Evolutionary conservation across 169 alveolate species (phyloP).

Genomic region (Plasmodium cynomolgi): DNA sequence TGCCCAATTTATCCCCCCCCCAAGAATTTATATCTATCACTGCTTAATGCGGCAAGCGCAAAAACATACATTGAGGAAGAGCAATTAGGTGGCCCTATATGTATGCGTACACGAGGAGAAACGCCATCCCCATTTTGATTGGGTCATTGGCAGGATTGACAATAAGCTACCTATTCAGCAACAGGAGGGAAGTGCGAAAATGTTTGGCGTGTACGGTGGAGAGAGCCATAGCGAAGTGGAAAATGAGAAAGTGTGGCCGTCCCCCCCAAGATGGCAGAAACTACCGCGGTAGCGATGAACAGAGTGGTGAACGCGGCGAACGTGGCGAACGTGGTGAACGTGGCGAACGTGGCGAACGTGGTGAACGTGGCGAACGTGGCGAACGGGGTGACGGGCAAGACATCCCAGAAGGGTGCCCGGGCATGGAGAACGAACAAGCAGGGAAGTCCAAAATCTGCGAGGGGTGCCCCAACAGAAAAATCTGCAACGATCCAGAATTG

Average conservation of each 20-base stretch:
- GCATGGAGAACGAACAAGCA: conserved; percentile 80
- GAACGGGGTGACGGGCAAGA: background rate
- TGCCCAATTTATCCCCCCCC: background rate
- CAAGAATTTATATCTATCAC: background rate
- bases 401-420: conserved; percentile 85
- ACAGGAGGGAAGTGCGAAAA: background rate
- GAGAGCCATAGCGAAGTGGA: background rate
- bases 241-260: background rate
- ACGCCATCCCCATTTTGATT: conserved; percentile 9
- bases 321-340: background rate
- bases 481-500: conserved; percentile 94
- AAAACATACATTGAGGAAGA: background rate
- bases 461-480: conserved; percentile 97
- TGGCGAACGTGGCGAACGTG: background rate
- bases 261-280: background rate
- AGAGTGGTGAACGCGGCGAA: background rate
- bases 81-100: background rate
- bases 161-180: background rate
- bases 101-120: conserved; percentile 22
- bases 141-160: conserved; percentile 55
- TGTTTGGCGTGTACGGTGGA: background rate
- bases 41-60: background rate
- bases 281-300: background rate
- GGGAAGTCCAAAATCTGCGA: conserved; percentile 96
- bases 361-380: background rate